These are phyloP conservation scores for Myriosclerotinia scirpicola DNA, from an alignment of 2,329 filamentous ascomycete genomes.

Conservation along the genomic window DNA sequence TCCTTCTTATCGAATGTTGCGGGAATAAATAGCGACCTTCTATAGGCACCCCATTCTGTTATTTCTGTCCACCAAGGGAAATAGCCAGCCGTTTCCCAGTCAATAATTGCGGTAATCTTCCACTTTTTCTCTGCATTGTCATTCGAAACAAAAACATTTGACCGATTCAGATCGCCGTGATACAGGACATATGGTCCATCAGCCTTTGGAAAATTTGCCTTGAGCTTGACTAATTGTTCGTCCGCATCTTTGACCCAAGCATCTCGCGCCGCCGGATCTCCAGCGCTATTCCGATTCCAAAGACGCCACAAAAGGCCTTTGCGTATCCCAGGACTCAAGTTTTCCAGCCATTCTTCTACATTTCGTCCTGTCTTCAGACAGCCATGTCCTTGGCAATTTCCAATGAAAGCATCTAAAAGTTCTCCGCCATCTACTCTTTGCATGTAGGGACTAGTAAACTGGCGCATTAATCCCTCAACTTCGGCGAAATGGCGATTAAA, in stretches of 20 bases:
- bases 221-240: not conserved
- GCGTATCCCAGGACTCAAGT: not conserved
- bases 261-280: not conserved
- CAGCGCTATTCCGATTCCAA: accelerated
- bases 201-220: not conserved
- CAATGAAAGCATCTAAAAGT: not conserved
- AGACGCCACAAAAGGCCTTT: accelerated
- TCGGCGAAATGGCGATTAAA: not conserved
- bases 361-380: slow-evolving; percentile 9
- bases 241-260: not conserved
- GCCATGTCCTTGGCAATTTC: not conserved
- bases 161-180: not conserved
- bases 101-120: not conserved
- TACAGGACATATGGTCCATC: slow-evolving; percentile 13
- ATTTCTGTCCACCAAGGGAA: slow-evolving; percentile 4
- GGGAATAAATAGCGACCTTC: too few species aligned
- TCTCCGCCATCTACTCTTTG: not conserved
- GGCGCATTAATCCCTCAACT: accelerated
- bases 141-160: not conserved
- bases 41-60: too few species aligned
- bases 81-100: slow-evolving; percentile 5
- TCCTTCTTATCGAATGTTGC: too few species aligned
- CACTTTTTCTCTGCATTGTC: slow-evolving; percentile 5
- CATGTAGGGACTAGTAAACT: slow-evolving; percentile 12
- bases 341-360: slow-evolving; percentile 17